phyloP scores from a whole-genome alignment of 805 yeast species.

The Yarrowia sp. region DNA sequence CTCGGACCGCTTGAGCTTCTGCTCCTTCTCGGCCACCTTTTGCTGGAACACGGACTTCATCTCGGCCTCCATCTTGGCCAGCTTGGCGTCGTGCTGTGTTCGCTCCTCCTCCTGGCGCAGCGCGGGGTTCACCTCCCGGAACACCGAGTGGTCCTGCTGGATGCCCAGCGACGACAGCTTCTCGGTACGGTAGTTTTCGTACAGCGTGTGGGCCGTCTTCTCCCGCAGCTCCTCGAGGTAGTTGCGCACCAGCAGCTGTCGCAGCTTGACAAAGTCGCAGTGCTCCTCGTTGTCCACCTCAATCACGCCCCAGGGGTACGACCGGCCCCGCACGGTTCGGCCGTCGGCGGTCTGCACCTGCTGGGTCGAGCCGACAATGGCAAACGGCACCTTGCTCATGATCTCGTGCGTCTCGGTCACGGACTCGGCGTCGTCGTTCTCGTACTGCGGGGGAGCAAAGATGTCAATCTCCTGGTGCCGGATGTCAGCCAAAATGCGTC shows the following conservation, averaged over 20 bases:
- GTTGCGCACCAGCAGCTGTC: conserved; percentile 86
- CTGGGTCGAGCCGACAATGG: conserved; percentile 87
- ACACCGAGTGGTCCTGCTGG: conserved; percentile 90
- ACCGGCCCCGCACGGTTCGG: conserved; percentile 83
- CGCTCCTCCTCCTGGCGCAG: conserved; percentile 93
- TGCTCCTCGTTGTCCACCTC: conserved; percentile 95
- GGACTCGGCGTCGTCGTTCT: conserved; percentile 86
- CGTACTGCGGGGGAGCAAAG: conserved; percentile 79
- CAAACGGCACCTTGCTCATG: conserved; percentile 81
- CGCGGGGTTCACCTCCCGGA: conserved; percentile 92
- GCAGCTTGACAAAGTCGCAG: conserved; percentile 86
- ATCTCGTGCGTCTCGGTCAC: conserved; percentile 68
- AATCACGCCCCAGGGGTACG: conserved; percentile 96
- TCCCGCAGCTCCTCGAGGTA: conserved; percentile 94
- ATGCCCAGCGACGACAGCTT: conserved; percentile 84
- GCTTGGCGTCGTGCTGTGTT: conserved; percentile 88
- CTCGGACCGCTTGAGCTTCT: conserved; percentile 94
- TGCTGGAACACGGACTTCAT: conserved; percentile 97
- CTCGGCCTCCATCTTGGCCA: conserved; percentile 92
- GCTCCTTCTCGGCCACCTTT: conserved; percentile 95
- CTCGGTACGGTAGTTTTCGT: conserved; percentile 87
- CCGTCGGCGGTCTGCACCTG: conserved; percentile 75
- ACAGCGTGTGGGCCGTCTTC: conserved; percentile 73
- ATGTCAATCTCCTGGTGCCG: conserved; percentile 72
- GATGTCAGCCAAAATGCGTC: conserved; percentile 78